phyloP scores from a whole-genome alignment of 1,284 basidiomycete genomes.

The Cystobasidium pallidum region DNA sequence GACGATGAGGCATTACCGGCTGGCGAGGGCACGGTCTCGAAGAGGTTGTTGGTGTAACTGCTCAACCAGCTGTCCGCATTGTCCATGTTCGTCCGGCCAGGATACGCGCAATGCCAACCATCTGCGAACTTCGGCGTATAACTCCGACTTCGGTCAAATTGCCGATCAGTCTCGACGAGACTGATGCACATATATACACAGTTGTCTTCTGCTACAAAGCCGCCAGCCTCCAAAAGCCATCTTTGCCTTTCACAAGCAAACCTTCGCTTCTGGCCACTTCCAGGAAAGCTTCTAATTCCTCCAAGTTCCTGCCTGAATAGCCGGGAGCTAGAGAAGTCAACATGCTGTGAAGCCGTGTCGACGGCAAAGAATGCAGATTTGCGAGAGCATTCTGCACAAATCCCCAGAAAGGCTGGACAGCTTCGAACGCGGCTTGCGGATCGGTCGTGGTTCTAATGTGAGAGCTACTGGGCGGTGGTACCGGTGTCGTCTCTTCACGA shows the following conservation, averaged over 20 bases:
- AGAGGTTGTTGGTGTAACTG: slow-evolving; percentile 9
- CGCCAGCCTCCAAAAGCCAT: slow-evolving; percentile 72
- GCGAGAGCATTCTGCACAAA: slow-evolving; percentile 59
- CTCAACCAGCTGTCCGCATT: background rate
- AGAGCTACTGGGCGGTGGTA: background rate
- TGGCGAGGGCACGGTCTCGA: slow-evolving; percentile 6
- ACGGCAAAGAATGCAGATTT: slow-evolving; percentile 71
- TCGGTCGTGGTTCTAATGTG: slow-evolving; percentile 19
- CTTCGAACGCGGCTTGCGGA: slow-evolving; percentile 16
- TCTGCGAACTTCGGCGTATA: too few species aligned
- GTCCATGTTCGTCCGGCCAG: background rate
- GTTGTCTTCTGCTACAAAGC: background rate
- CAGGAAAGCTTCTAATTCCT: slow-evolving; percentile 75
- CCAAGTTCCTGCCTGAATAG: slow-evolving; percentile 68
- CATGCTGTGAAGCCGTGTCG: slow-evolving; percentile 80
- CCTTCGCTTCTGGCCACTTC: slow-evolving; percentile 75
- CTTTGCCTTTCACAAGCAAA: slow-evolving; percentile 66
- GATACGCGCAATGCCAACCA: background rate
- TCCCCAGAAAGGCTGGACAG: slow-evolving; percentile 67
- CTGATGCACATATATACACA: too few species aligned
- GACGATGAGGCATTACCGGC: background rate
- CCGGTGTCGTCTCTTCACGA: background rate
- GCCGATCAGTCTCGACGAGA: too few species aligned
- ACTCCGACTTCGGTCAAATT: too few species aligned
- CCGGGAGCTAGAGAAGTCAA: slow-evolving; percentile 71